A percentile compares a stretch with the other conserved stretches of the same genome.
Evolutionary conservation across 345 rosid genomes (phyloP).

Genomic region (Luvunga scandens): DNA sequence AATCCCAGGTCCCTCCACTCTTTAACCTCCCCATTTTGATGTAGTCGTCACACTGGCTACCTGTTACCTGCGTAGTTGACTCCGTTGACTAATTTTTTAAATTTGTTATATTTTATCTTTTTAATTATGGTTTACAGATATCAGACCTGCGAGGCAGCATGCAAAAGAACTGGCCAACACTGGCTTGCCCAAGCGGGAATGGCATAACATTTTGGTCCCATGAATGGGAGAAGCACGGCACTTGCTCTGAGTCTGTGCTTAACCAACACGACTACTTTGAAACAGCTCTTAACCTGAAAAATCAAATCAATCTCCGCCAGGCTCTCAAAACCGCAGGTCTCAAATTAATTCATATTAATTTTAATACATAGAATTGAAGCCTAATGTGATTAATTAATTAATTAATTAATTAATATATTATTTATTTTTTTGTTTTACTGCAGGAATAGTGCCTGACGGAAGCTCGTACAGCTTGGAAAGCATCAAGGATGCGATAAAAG

Average conservation of each 20-base stretch:
- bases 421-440: too few species aligned
- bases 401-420: too few species aligned
- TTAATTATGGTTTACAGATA: conserved; percentile 26
- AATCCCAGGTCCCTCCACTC: conserved; percentile 42
- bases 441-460: conserved; percentile 71
- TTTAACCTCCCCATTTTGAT: not conserved
- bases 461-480: conserved; percentile 44
- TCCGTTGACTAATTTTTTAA: too few species aligned
- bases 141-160: conserved; percentile 53
- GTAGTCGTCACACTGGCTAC: too few species aligned
- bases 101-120: too few species aligned
- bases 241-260: conserved; percentile 78
- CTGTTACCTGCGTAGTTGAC: too few species aligned
- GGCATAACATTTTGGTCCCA: conserved; percentile 76
- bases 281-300: conserved; percentile 52
- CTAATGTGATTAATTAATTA: too few species aligned
- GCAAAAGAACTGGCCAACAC: conserved; percentile 74
- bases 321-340: conserved; percentile 50
- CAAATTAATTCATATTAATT: too few species aligned
- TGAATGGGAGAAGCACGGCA: conserved; percentile 97
- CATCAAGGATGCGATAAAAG: conserved; percentile 57
- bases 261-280: conserved; percentile 70
- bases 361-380: too few species aligned
- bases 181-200: conserved; percentile 70
- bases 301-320: conserved; percentile 51